Conservation (phyloP, 1,139 yeast genomes). For the Wickerhamomyces sp. region DNA sequence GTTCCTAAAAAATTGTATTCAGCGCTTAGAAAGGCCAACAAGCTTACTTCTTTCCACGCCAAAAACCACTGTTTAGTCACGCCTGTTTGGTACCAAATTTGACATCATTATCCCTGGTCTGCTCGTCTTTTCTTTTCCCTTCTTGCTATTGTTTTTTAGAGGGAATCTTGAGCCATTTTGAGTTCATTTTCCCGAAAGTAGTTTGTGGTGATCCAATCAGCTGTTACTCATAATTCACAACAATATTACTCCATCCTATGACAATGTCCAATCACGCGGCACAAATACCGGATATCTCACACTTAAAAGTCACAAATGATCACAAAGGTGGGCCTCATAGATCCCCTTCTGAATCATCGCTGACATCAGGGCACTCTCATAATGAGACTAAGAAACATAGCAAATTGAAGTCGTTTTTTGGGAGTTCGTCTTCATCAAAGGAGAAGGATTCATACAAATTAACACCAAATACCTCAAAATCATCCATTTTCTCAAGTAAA, state of each 20-base stretch:
- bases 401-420: conserved; percentile 16
- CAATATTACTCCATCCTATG: background rate
- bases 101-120: background rate
- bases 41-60: background rate
- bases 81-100: background rate
- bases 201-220: background rate
- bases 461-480: conserved; percentile 22
- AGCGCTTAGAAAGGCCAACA: background rate
- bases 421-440: conserved; percentile 1
- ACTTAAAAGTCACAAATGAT: background rate
- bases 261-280: background rate
- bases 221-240: background rate
- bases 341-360: conserved; percentile 11
- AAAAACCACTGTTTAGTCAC: too few species aligned
- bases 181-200: background rate
- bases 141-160: background rate
- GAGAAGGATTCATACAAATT: conserved; percentile 11
- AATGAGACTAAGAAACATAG: conserved; percentile 7
- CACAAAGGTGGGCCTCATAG: conserved; percentile 2
- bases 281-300: background rate
- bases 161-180: background rate
- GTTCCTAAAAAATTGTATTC: background rate
- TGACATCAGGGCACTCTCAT: conserved; percentile 7
- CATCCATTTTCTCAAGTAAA: conserved; percentile 19
- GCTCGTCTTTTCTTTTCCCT: background rate